Conservation (phyloP, 371 early-diverging fungal genomes). For the Rhizomucor pusillus region DNA sequence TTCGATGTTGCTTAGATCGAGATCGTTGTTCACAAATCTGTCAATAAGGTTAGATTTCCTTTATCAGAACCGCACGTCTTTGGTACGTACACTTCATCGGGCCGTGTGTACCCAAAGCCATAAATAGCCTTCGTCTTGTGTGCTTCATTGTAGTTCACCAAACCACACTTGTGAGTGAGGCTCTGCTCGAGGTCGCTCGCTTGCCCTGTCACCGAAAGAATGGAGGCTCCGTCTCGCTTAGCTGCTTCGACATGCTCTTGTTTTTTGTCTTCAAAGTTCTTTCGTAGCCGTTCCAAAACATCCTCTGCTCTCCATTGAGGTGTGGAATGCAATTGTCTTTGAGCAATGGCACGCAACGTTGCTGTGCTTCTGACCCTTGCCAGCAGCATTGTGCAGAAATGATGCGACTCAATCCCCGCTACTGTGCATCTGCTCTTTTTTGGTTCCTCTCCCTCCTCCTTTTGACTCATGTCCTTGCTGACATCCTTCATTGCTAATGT, state of each 20-base stretch:
- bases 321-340: background rate
- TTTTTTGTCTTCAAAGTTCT: slow-evolving; percentile 23
- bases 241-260: slow-evolving; percentile 21
- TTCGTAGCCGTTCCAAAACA: slow-evolving; percentile 3
- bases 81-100: slow-evolving; percentile 21
- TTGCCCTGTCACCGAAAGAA: slow-evolving; percentile 17
- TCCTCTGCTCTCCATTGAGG: background rate
- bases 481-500: slow-evolving; percentile 13
- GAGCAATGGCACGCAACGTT: background rate
- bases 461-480: slow-evolving; percentile 14
- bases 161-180: background rate
- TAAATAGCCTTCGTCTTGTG: slow-evolving; percentile 10
- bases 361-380: too few relatives aligned
- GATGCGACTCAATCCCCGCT: too few relatives aligned
- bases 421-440: too few relatives aligned
- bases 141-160: background rate
- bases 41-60: background rate
- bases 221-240: slow-evolving; percentile 21
- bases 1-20: slow-evolving; percentile 35
- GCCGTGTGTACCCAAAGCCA: slow-evolving; percentile 19
- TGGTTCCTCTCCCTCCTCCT: background rate
- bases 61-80: background rate
- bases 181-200: slow-evolving; percentile 1
- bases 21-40: slow-evolving; percentile 51
- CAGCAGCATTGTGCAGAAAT: too few relatives aligned